Evolutionary conservation across 345 rosid genomes (phyloP).

Genomic region (Syzygium jambos): DNA sequence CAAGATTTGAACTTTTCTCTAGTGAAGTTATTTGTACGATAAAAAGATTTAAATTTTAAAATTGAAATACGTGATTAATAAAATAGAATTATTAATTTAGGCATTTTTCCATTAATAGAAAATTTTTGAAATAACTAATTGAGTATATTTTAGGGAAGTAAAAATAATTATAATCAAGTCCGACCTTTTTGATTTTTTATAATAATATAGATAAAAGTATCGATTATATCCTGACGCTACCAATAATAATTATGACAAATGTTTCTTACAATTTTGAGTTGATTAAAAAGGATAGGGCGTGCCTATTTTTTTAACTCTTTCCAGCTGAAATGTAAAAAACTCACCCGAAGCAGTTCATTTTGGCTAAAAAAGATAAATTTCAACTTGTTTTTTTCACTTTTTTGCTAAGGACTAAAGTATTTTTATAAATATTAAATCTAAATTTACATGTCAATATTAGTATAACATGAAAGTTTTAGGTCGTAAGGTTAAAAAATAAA

Average conservation of each 20-base stretch:
- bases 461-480: neutral
- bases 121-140: no score
- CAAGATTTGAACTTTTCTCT: no score
- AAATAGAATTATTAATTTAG: no score
- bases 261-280: no score
- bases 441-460: neutral
- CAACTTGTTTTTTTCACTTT: neutral
- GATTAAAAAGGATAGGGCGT: neutral
- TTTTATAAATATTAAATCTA: no score
- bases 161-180: neutral
- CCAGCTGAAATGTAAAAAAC: neutral
- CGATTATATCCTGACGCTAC: neutral
- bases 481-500: neutral
- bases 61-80: no score
- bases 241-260: neutral
- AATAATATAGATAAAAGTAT: no score
- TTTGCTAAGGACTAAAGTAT: neutral
- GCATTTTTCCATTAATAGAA: no score
- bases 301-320: neutral
- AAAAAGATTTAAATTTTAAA: no score
- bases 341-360: neutral
- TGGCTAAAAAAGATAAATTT: neutral
- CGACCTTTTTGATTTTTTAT: neutral
- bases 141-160: no score
- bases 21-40: no score